phyloP scores from a whole-genome alignment of 768 basidiomycete species.

The Mrakia gelida region DNA sequence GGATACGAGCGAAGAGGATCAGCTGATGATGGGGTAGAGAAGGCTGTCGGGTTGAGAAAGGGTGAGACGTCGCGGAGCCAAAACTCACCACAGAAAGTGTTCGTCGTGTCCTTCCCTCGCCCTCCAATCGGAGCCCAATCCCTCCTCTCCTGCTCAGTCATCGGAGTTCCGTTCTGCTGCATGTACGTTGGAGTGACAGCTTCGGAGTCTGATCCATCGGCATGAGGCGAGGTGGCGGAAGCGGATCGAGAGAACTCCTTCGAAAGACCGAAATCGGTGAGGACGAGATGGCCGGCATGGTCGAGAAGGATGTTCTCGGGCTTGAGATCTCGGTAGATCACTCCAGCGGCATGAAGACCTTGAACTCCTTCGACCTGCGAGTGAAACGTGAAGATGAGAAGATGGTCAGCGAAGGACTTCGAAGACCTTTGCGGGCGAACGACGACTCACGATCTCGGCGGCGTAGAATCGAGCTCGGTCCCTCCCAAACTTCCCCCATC shows the following conservation, averaged over 20 bases:
- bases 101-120: slow-evolving; percentile 61
- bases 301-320: slow-evolving; percentile 96
- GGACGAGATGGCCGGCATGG: slow-evolving; percentile 87
- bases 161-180: background rate
- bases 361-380: slow-evolving; percentile 74
- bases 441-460: slow-evolving; percentile 66
- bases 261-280: slow-evolving; percentile 81
- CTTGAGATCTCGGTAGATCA: slow-evolving; percentile 91
- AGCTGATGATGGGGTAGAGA: no score
- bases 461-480: slow-evolving; percentile 96
- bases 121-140: slow-evolving; percentile 46
- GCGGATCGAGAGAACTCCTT: slow-evolving; percentile 19
- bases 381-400: background rate
- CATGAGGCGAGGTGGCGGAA: background rate
- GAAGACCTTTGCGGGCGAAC: no score
- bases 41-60: no score
- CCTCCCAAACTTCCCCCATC: slow-evolving; percentile 88
- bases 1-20: background rate
- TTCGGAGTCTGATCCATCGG: background rate
- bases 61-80: no score
- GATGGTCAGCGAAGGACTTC: background rate
- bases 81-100: slow-evolving; percentile 60
- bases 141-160: slow-evolving; percentile 27
- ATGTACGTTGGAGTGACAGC: slow-evolving; percentile 11
- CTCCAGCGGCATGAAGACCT: slow-evolving; percentile 54